Conservation (phyloP, 805 yeast genomes). For the Saccharomycopsis sp. region DNA sequence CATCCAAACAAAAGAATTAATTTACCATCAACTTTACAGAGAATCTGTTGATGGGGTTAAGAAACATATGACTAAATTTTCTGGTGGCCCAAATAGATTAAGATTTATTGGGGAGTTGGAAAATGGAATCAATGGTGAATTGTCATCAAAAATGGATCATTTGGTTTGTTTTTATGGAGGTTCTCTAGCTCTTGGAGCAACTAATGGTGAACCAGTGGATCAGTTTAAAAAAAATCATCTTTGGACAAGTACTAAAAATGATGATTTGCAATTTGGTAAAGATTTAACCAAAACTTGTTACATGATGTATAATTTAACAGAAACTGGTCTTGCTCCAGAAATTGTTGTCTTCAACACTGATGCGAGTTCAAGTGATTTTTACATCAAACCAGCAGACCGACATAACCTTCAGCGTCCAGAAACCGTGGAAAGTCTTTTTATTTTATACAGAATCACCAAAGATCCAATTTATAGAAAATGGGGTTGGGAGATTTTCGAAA, state of each 20-base stretch:
- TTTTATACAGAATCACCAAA: conserved; percentile 68
- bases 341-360: conserved; percentile 73
- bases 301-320: conserved; percentile 65
- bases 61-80: conserved; percentile 47
- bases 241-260: conserved; percentile 52
- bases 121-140: conserved; percentile 47
- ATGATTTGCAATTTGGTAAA: conserved; percentile 59
- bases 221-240: conserved; percentile 42
- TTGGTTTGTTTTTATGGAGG: conserved; percentile 90
- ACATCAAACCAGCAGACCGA: conserved; percentile 57
- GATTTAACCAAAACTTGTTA: conserved; percentile 76
- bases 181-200: conserved; percentile 78
- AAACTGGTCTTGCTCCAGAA: conserved; percentile 81
- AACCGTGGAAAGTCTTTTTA: conserved; percentile 80
- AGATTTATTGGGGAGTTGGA: conserved; percentile 73
- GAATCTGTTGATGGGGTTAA: conserved; percentile 72
- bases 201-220: conserved; percentile 51
- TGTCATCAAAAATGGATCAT: conserved; percentile 81
- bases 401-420: conserved; percentile 92
- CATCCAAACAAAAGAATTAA: conserved; percentile 57
- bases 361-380: conserved; percentile 39
- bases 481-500: conserved; percentile 80
- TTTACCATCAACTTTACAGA: conserved; percentile 66
- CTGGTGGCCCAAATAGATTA: conserved; percentile 49
- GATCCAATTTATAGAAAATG: conserved; percentile 76